phyloP scores from a whole-genome alignment of 2,329 filamentous ascomycete genomes.

The Helminthosporium solani region DNA sequence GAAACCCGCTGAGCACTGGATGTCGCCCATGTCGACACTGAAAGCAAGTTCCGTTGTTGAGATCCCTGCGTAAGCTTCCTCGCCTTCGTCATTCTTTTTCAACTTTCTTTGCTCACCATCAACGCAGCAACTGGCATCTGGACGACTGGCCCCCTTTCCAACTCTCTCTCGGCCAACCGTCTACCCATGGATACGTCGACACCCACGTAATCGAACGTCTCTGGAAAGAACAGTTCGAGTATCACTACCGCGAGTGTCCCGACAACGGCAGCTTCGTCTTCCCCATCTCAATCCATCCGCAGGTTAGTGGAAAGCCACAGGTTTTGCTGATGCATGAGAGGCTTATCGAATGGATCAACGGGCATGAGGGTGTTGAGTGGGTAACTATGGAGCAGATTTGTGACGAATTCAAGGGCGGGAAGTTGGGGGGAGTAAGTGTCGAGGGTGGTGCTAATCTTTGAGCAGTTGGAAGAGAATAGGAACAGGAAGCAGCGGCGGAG shows the following conservation, averaged over 20 bases:
- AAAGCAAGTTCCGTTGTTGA: constrained; percentile 43
- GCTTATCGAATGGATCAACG: constrained; percentile 50
- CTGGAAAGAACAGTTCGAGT: constrained; percentile 52
- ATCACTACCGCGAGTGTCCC: constrained; percentile 44
- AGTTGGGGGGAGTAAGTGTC: constrained; percentile 33
- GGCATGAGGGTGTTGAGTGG: constrained; percentile 49
- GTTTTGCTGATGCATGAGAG: constrained; percentile 51
- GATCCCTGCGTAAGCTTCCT: constrained; percentile 39
- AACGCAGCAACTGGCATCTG: constrained; percentile 48
- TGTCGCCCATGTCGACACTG: constrained; percentile 40
- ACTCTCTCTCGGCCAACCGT: constrained; percentile 51
- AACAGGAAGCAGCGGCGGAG: no score
- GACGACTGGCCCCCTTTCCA: constrained; percentile 52
- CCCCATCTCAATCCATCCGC: constrained; percentile 51
- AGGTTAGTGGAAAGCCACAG: constrained; percentile 52
- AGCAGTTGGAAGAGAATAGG: no score
- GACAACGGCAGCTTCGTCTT: constrained; percentile 50
- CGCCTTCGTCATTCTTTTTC: background rate
- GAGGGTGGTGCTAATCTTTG: constrained; percentile 32
- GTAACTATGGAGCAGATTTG: constrained; percentile 41
- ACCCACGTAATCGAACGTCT: constrained; percentile 44
- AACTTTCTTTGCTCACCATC: background rate
- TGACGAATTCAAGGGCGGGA: constrained; percentile 39
- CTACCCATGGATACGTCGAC: constrained; percentile 53
- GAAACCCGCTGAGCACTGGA: constrained; percentile 40